Conservation (phyloP, 2,329 filamentous ascomycete genomes). For the Phaeophleospora eucalypticola region DNA sequence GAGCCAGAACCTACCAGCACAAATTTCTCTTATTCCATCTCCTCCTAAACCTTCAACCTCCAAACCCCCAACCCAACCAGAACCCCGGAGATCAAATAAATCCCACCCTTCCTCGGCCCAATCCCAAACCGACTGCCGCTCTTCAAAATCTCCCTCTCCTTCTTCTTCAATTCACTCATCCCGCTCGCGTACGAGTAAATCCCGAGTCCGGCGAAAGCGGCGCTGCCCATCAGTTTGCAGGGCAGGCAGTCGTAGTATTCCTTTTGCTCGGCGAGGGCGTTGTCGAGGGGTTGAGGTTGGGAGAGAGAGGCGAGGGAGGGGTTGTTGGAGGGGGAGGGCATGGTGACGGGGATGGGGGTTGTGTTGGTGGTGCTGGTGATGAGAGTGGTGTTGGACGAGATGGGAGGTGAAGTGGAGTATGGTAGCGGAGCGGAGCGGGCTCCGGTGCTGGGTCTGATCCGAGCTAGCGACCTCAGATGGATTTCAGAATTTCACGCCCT, state of each 20-base stretch:
- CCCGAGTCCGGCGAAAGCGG: conserved; percentile 45
- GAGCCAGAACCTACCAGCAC: too few species aligned
- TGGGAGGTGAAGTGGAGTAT: too few species aligned
- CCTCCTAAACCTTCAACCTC: conserved; percentile 33
- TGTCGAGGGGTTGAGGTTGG: conserved; percentile 18
- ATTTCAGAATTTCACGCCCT: too few species aligned
- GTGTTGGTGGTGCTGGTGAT: not conserved
- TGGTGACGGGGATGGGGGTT: not conserved
- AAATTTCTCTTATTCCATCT: not conserved
- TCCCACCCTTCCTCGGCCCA: conserved; percentile 36
- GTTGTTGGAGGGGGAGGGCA: conserved; percentile 3
- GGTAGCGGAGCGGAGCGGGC: too few species aligned
- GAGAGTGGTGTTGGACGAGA: too few species aligned
- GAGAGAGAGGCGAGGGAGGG: conserved; percentile 13
- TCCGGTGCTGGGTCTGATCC: too few species aligned
- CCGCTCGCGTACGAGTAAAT: conserved; percentile 45
- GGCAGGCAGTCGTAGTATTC: conserved; percentile 32
- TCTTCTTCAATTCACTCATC: conserved; percentile 40
- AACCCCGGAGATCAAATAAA: conserved; percentile 38
- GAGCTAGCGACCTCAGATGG: too few species aligned
- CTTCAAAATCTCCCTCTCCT: conserved; percentile 39
- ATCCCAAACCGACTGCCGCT: conserved; percentile 42
- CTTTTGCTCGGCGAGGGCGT: conserved; percentile 22
- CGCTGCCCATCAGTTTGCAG: conserved; percentile 33
- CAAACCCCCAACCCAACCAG: conserved; percentile 45